Conservation (phyloP, 306 rosid genomes). For the Malus asiatica region DNA sequence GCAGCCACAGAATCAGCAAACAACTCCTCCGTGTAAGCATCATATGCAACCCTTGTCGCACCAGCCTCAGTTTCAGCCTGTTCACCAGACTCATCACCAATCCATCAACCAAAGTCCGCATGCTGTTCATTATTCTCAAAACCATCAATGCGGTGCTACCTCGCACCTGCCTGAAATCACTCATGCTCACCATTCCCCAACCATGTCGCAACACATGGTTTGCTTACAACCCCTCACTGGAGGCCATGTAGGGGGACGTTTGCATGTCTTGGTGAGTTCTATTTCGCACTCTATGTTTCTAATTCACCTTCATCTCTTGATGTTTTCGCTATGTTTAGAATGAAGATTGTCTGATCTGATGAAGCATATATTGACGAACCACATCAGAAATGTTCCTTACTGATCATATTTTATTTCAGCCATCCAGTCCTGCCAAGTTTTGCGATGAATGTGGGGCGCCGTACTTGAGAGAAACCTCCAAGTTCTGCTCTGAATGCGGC, state of each 20-base stretch:
- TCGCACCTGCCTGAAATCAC: conserved; percentile 70
- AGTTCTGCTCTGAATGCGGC: conserved; percentile 91
- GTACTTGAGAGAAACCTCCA: conserved; percentile 83
- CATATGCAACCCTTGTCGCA: conserved; percentile 62
- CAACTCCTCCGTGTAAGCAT: conserved; percentile 57
- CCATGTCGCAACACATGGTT: conserved; percentile 74
- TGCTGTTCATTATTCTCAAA: conserved; percentile 61
- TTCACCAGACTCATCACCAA: conserved; percentile 71
- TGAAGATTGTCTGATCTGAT: background rate
- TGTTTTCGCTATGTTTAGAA: background rate
- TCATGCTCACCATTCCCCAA: conserved; percentile 71
- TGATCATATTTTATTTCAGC: conserved; percentile 37
- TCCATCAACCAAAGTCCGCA: conserved; percentile 73
- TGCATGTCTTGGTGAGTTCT: conserved; percentile 75
- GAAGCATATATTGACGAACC: background rate
- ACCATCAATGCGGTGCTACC: conserved; percentile 62
- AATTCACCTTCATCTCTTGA: background rate
- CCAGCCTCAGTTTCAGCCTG: conserved; percentile 76
- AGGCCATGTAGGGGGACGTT: conserved; percentile 72
- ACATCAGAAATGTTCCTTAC: background rate
- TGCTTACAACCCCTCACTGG: conserved; percentile 69
- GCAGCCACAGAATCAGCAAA: conserved; percentile 71
- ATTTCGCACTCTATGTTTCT: background rate
- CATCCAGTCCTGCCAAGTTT: conserved; percentile 74
- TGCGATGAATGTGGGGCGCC: conserved; percentile 91